Evolutionary conservation across 2,329 filamentous ascomycete genomes (phyloP), one percentile per base, ranked within the genome.

Genomic region (Rutstroemia sp.): DNA sequence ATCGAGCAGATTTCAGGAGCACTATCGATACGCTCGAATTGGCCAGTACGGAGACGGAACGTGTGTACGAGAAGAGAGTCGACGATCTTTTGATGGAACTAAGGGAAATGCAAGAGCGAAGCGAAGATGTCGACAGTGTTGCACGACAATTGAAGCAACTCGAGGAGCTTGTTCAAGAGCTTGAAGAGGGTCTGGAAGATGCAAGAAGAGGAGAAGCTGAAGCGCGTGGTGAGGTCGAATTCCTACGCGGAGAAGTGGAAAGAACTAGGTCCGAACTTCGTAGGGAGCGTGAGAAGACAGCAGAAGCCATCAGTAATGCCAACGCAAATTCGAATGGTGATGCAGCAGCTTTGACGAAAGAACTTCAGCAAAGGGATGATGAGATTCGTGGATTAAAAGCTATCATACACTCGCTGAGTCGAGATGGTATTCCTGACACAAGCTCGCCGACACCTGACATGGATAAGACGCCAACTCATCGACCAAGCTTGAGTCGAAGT

Each of bases 331-430:
- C 59, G 1, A 71, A 69, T 52, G 71, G 69, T 25, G 76, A 78
- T 10, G 75, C 77, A 1, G 71, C 75, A 9, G 74, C 77, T 23
- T 71, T 76, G 48, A 79, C 81, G 45, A 90, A 90, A 71, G 91
- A 96, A 61, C 73, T 97, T 30, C 91, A 95, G 69, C 88, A 95
- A 69, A 94, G 95, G 70, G 92, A 99, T 67, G 94, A 99, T 66
- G 94, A 99, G 75, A 97, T 99, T 67, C 83, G 92, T 60, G 94
- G 94, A 48, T 80, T 99, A 62, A 99, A 97, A 73, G 92, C 94
- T 45, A 97, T 99, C 69, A 97, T 99, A 59, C 92, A 97, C 73
- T 96, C 90, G 18, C 78, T 99, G 39, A 96, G 91, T 70, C 81
- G 90, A 59, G 90, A 90, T 63, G 81, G 85, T 10, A 62, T 67